Base-by-base conservation (phyloP, 495 filamentous ascomycete species). In the Xylaria cubensis region DNA sequence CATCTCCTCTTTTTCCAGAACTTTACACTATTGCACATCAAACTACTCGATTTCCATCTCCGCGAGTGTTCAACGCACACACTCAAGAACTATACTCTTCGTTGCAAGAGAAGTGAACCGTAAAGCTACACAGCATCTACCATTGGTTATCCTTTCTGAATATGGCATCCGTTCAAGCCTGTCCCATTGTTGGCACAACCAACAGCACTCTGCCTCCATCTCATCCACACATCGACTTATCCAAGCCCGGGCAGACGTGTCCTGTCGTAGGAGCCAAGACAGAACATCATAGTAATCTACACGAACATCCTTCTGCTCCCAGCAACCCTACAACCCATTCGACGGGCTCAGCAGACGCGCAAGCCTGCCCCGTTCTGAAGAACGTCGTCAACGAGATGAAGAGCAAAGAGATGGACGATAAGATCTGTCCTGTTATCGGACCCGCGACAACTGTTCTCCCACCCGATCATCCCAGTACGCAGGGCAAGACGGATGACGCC, bases 351-450 rank as follows among this genome's bases (percentile, higher is more conserved):
- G 66, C 70, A 46, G 83, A 85, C 71, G 84, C 83, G n/a, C 78
- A 77, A 64, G 84, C 84, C 66, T 86, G 84, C 74, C 84, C 84
- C 12, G 82, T 76, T 26, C 73, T 86, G 55, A 75, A 69, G 67
- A 72, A 63, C 67, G 70, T 83, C 19, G 79, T 84, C 71, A 80
- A 82, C 74, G 83, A 84, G 74, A 59, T 76, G 34, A 82, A 84
- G 80, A 79, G 77, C 77, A 75, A 78, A 69, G 79, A 78, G 65
- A 84, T 85, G 81, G 84, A 85, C 72, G 84, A 84, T 74, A 74
- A 80, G 24, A 80, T 85, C 19, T 85, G 84, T 66, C 84, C 84
- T 71, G 83, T 85, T 17, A 82, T 83, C 36, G 84, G 83, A 4
- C 82, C 84, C 50, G 84, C 82, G 1, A 85, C 84, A 15, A 83